Conservation (phyloP, 352 stramenopile species). For the Phytophthora pistaciae region DNA sequence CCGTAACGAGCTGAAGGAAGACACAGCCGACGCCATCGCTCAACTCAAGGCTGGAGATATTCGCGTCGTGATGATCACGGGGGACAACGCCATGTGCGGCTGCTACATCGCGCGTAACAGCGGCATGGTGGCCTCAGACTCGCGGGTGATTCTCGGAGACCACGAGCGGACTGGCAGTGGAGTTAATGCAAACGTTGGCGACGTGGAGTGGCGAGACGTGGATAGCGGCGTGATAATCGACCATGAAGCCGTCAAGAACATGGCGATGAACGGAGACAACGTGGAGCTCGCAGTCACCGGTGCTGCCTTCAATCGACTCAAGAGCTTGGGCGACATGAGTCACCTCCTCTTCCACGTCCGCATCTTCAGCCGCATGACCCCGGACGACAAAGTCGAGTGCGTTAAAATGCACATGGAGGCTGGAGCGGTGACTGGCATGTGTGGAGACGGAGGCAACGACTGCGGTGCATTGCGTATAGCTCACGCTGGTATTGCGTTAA, state of each 20-base stretch:
- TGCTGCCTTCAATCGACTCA: constrained; percentile 43
- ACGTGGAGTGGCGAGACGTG: constrained; percentile 40
- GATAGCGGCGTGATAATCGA: constrained; percentile 32
- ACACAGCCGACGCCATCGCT: constrained; percentile 63
- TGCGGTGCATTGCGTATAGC: constrained; percentile 80
- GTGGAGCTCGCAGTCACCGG: constrained; percentile 58
- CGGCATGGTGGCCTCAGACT: constrained; percentile 38
- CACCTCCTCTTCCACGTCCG: constrained; percentile 50
- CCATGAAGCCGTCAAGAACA: constrained; percentile 26
- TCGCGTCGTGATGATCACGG: constrained; percentile 79
- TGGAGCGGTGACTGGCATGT: constrained; percentile 62
- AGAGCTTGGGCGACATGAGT: constrained; percentile 34
- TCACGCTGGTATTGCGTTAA: constrained; percentile 84
- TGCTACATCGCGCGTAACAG: constrained; percentile 53
- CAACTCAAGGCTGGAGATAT: constrained; percentile 67
- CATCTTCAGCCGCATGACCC: constrained; percentile 66
- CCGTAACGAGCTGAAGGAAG: constrained; percentile 81
- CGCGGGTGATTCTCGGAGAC: constrained; percentile 47
- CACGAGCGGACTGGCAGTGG: constrained; percentile 8
- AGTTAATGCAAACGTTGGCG: constrained; percentile 14
- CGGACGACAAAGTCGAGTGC: constrained; percentile 48
- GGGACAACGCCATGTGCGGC: constrained; percentile 62
- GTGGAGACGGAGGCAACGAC: constrained; percentile 79
- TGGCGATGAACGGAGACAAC: constrained; percentile 6
- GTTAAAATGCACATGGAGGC: constrained; percentile 51